Evolutionary conservation across 1,139 yeast species (phyloP).

Genomic region (Chernovozyma aurita): DNA sequence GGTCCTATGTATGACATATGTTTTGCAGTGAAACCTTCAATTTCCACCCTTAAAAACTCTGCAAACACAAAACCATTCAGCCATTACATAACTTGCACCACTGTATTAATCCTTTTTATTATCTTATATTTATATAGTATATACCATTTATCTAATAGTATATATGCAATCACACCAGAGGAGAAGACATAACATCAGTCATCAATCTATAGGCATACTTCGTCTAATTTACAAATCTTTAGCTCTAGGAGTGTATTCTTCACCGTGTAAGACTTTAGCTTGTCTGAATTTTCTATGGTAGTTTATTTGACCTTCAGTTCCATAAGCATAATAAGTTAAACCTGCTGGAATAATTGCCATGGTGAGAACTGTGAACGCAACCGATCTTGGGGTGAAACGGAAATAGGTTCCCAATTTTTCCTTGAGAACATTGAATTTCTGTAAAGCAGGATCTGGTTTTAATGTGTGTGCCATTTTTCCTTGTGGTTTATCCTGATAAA

Average conservation of each 20-base stretch:
- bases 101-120: too few relatives aligned
- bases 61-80: too few relatives aligned
- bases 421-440: constrained; percentile 40
- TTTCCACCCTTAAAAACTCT: too few relatives aligned
- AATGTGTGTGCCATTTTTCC: constrained; percentile 41
- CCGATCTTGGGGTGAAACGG: constrained; percentile 41
- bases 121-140: too few relatives aligned
- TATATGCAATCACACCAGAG: too few relatives aligned
- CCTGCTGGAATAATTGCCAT: constrained; percentile 41
- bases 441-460: constrained; percentile 41
- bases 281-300: constrained; percentile 36
- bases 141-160: too few relatives aligned
- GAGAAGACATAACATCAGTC: too few relatives aligned
- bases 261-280: constrained; percentile 29
- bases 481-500: too few relatives aligned
- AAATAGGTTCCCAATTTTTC: constrained; percentile 41
- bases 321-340: constrained; percentile 33
- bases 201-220: too few relatives aligned
- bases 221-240: constrained; percentile 41
- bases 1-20: too few relatives aligned
- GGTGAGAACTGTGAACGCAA: constrained; percentile 28
- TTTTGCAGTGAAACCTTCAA: too few relatives aligned
- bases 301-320: constrained; percentile 32
- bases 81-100: too few relatives aligned
- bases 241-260: constrained; percentile 42